phyloP scores from a whole-genome alignment of 2,329 filamentous ascomycete species.

The Graphilbum sp. region DNA sequence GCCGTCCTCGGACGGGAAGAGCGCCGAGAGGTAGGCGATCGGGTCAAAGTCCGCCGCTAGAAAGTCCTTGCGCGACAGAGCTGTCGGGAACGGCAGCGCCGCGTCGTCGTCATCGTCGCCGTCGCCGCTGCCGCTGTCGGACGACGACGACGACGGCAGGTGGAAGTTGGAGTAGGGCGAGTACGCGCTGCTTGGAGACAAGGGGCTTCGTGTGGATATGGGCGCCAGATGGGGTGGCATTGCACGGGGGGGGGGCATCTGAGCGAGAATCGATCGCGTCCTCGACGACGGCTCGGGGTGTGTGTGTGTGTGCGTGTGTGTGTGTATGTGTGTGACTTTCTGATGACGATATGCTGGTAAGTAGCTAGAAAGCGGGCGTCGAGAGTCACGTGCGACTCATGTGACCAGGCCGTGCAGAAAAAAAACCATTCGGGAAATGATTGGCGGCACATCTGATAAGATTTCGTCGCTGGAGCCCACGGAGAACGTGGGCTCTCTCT shows the following conservation, averaged over 20 bases:
- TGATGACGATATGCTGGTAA: too few species aligned
- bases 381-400: too few species aligned
- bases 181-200: slow-evolving; percentile 11
- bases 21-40: slow-evolving; percentile 52
- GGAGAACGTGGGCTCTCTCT: background rate
- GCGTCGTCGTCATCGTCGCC: slow-evolving; percentile 37
- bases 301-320: too few species aligned
- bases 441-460: background rate
- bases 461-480: background rate
- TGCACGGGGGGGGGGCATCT: too few species aligned
- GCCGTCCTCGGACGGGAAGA: slow-evolving; percentile 15
- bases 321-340: too few species aligned
- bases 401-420: too few species aligned
- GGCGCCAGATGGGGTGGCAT: slow-evolving; percentile 6
- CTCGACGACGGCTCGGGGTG: too few species aligned
- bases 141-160: slow-evolving; percentile 23
- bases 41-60: slow-evolving; percentile 63
- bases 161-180: slow-evolving; percentile 23
- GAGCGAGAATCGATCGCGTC: too few species aligned
- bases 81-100: slow-evolving; percentile 73
- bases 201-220: slow-evolving; percentile 2
- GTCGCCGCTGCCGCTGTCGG: slow-evolving; percentile 11
- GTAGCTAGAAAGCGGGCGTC: too few species aligned
- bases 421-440: too few species aligned
- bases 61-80: slow-evolving; percentile 72